Conservation (phyloP, 1,284 basidiomycete species). For the Albatrellus sp. region DNA sequence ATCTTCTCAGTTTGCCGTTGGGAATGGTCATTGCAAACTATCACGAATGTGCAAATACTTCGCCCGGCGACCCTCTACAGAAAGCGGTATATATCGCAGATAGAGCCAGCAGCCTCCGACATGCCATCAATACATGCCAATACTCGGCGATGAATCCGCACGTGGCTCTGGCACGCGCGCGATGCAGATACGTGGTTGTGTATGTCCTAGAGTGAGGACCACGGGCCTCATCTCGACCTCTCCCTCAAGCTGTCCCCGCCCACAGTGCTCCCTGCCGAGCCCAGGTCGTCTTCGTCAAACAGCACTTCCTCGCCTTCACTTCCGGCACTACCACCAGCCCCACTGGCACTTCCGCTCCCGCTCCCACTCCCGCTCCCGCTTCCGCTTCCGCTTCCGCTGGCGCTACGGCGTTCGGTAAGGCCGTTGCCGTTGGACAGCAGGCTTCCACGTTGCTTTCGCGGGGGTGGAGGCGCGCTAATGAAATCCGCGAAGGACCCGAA, state of each 20-base stretch:
- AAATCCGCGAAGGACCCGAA: conserved; percentile 12
- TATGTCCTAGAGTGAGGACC: background rate
- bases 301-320: conserved; percentile 31
- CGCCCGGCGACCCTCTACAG: no score
- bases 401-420: background rate
- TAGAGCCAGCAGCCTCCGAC: no score
- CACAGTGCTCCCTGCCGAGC: conserved; percentile 15
- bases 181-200: no score
- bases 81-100: no score
- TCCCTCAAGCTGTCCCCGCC: conserved; percentile 1
- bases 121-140: no score
- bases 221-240: background rate
- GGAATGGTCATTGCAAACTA: no score
- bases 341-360: conserved; percentile 1
- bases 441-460: conserved; percentile 5
- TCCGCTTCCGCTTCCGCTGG: conserved; percentile 1
- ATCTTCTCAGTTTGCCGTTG: no score
- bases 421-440: conserved; percentile 1
- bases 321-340: background rate
- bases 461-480: conserved; percentile 10
- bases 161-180: no score
- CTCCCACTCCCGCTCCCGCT: conserved; percentile 5
- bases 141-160: no score
- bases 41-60: no score
- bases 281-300: conserved; percentile 37